Evolutionary conservation across 495 filamentous ascomycete species (phyloP), one percentile per base, ranked within the genome.

Genomic region (Lasiosphaeris hirsuta): DNA sequence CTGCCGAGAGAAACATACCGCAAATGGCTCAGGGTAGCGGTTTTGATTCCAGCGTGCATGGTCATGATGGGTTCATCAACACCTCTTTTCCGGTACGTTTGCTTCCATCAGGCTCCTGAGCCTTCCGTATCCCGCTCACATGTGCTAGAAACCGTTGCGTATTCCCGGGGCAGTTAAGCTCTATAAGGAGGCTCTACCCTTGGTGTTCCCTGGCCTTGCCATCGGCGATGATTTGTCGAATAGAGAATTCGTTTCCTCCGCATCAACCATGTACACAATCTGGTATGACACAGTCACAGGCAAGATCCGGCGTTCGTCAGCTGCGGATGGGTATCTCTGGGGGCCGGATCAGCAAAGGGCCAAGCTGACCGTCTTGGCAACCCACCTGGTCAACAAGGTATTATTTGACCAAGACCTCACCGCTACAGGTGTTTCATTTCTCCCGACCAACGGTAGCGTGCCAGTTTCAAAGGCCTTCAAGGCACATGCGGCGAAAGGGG

Each of bases 251-350:
- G 52, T 55, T 5, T 42, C 41, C 11, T 55, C 52, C 13, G 52
- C 52, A 17, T 38, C 52, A 7, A 55, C 52, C 8, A 14, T 44
- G 15, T 55, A 44, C 11, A 55, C 52, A 13, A 46, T 55, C 10
- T 55, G 52, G 52, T 45, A 55, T 18, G 52, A 55, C 14, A 8
- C 15, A 13, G 39, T 38, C 15, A 46, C 52, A 7, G 41, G 41
- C 18, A 55, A 34, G 18, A 9, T 2, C 2, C 52, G 52, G 15
- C 52, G 52, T 10, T 55, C 52, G 15, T 55, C 52, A 10, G 52
- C 52, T 13, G 52, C 52, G 6, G 52, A 55, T 36, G 52, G 39
- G 1, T 46, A 33, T 34, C 52, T 55, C 19, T 55, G 52, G 52
- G 52, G 3, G 1, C 30, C 40, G 1, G 35, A 46, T 33, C 39